Evolutionary conservation across 78 protist species (phyloP).

Genomic region (Salpingoeca rosetta): DNA sequence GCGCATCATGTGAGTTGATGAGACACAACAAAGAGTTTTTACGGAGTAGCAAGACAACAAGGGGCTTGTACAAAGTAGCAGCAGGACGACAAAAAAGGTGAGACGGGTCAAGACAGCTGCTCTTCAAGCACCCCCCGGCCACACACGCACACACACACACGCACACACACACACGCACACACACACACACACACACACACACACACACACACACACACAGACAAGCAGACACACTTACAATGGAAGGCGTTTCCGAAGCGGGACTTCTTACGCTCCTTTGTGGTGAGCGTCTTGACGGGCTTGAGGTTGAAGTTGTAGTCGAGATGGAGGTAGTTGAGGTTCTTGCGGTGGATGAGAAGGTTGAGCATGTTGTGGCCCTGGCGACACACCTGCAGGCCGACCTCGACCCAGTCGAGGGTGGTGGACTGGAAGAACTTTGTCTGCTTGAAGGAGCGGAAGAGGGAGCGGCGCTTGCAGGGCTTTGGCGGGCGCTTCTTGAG

Average conservation of each 20-base stretch:
- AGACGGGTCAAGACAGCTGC: not conserved
- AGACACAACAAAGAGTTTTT: not conserved
- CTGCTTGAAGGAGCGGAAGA: slow-evolving; percentile 65
- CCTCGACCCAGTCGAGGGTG: slow-evolving; percentile 99
- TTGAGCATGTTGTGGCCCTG: slow-evolving; percentile 99
- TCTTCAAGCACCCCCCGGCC: not conserved
- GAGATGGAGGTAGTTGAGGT: slow-evolving; percentile 95
- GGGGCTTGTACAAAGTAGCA: too few relatives aligned
- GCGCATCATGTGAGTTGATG: not conserved
- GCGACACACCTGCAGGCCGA: slow-evolving; percentile 98
- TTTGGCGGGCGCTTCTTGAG: slow-evolving; percentile 59
- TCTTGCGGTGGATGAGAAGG: slow-evolving; percentile 96
- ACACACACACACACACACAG: too few relatives aligned
- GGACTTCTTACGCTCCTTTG: slow-evolving; percentile 99
- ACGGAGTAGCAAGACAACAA: too few relatives aligned
- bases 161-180: too few relatives aligned
- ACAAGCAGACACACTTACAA: too few relatives aligned
- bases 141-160: too few relatives aligned
- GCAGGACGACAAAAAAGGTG: too few relatives aligned
- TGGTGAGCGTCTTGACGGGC: slow-evolving; percentile 98
- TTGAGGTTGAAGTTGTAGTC: slow-evolving; percentile 99
- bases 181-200: too few relatives aligned
- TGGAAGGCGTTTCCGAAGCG: slow-evolving; percentile 98
- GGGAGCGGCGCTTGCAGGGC: slow-evolving; percentile 69
- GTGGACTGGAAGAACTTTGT: slow-evolving; percentile 97